phyloP scores from a whole-genome alignment of 2,329 filamentous ascomycete genomes.

The Pseudogymnoascus sp. region DNA sequence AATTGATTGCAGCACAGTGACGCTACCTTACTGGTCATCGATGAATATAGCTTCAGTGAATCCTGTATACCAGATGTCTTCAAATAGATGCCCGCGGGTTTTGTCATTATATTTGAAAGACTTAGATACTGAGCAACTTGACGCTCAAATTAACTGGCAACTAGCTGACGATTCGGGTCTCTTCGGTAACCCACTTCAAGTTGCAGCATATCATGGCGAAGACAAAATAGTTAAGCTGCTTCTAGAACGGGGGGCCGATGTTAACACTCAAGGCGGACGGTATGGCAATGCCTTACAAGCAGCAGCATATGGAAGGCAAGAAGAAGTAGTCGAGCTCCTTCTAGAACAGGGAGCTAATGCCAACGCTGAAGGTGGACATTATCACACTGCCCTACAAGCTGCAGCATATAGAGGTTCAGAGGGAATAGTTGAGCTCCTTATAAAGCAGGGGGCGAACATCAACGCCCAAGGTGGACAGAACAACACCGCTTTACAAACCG shows the following conservation, averaged over 20 bases:
- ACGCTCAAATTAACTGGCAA: not conserved
- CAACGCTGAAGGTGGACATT: too few species aligned
- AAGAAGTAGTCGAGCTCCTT: not conserved
- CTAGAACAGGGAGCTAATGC: not conserved
- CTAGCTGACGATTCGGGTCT: not conserved
- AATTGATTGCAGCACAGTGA: not conserved
- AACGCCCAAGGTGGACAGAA: slow-evolving; percentile 6
- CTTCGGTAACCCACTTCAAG: not conserved
- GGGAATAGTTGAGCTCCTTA: not conserved
- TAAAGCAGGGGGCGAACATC: not conserved
- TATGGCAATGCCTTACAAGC: slow-evolving; percentile 13
- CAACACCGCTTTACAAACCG: slow-evolving; percentile 14
- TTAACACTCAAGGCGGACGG: slow-evolving; percentile 1
- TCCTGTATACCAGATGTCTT: not conserved
- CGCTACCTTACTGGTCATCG: not conserved
- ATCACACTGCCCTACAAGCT: too few species aligned
- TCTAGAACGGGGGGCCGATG: not conserved
- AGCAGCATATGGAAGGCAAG: slow-evolving; percentile 9
- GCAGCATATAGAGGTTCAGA: not conserved
- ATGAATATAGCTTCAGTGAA: not conserved
- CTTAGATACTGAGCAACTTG: not conserved
- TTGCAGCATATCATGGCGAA: not conserved
- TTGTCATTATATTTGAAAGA: not conserved
- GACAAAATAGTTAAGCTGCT: not conserved
- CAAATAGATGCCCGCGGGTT: not conserved